Evolutionary conservation across 768 basidiomycete genomes (phyloP), one percentile per base, ranked within the genome.

Genomic region (Chalciporus sphaerocephalus): DNA sequence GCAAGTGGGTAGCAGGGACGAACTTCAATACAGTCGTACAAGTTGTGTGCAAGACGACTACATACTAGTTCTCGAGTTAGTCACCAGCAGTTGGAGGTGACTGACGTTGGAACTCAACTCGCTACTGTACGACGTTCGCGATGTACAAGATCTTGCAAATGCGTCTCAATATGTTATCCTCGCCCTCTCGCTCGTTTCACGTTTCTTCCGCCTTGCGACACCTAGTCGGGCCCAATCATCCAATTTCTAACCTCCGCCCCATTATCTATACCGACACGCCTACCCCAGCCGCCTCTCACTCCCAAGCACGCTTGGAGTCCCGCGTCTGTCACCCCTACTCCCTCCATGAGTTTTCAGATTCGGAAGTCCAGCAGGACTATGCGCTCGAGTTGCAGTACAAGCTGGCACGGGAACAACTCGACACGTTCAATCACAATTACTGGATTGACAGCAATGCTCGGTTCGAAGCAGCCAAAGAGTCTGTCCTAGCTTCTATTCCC

Each of bases 401-500:
- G 48, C 66, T 90, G 37, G 78, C 82, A 48, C 72, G 83, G 42
- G 82, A 88, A 62, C 80, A 82, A 46, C 64, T 90, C 17, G 87
- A 91, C 56, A 71, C 79, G 18, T 82, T 86, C 57, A 83, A 90
- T 50, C 84, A 92, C 44, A 67, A 73, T 15, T 92, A 89, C 61
- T 92, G 90, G 90, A 65, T 79, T 42, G 83, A 91, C 43, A 87
- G 79, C 60, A 92, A 92, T 60, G 71, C 74, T 9, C 82, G 89
- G n/a, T 92, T 90, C 59, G 80, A 87, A 58, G 71, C 75, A 8
- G 87, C 80, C 25, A 87, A 84, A 65, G 65, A 74, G 18, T 73
- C 78, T 9, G 69, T 80, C 17, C 70, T 89, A 11, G 58, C 70
- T 8, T 73, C 79, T 42, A 72, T 87, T 21, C 82, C 83, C 0